phyloP scores from a whole-genome alignment of 1,284 basidiomycete species.

The Gymnopus androsaceus region DNA sequence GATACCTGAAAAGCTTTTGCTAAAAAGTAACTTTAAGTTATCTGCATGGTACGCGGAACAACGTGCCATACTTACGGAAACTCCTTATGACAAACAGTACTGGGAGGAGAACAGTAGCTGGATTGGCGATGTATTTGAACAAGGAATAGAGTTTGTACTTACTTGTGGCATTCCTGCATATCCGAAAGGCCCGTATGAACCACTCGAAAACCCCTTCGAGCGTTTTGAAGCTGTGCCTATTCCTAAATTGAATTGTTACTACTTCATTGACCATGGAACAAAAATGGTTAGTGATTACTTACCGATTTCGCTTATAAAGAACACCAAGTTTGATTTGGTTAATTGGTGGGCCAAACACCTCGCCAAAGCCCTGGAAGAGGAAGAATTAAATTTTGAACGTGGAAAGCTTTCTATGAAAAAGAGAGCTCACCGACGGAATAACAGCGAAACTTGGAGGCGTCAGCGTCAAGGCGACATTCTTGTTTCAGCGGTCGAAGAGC shows the following conservation, averaged over 20 bases:
- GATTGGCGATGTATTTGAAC: slow-evolving; percentile 1
- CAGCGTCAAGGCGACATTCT: not conserved
- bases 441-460: not conserved
- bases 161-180: not conserved
- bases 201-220: not conserved
- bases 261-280: not conserved
- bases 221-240: slow-evolving; percentile 4
- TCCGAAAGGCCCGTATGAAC: not conserved
- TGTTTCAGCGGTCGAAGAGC: not conserved
- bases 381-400: not conserved
- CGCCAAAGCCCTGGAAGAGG: not conserved
- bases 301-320: not conserved
- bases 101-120: not conserved
- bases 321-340: not conserved
- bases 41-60: not conserved
- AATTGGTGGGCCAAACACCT: slow-evolving; percentile 3
- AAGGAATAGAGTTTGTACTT: slow-evolving; percentile 4
- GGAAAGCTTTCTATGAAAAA: too few relatives aligned
- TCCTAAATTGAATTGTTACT: not conserved
- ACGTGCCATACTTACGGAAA: not conserved
- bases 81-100: not conserved
- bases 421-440: not conserved
- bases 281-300: not conserved
- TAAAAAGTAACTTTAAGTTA: not conserved
- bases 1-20: too few relatives aligned